These are phyloP conservation scores for Sedum album DNA, from an alignment of 164 flowering plant genomes.

Conservation along the genomic window DNA sequence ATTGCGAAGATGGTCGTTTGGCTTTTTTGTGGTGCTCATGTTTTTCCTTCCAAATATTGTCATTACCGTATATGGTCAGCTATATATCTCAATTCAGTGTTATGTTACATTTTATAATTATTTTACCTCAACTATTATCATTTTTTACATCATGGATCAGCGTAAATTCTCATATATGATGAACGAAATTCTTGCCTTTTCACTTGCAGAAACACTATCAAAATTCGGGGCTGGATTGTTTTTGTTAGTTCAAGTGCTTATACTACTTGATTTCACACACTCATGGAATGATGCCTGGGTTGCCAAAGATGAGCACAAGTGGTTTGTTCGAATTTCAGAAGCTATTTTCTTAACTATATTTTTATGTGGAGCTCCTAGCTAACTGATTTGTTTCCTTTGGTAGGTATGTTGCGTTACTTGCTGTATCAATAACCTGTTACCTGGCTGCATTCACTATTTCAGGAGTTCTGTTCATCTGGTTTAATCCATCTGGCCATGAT, in stretches of 20 bases:
- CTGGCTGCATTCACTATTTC: slow-evolving; percentile 56
- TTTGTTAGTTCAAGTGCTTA: slow-evolving; percentile 81
- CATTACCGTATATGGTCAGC: slow-evolving; percentile 67
- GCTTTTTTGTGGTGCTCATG: slow-evolving; percentile 64
- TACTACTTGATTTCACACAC: slow-evolving; percentile 71
- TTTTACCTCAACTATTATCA: too few species aligned
- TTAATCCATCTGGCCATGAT: slow-evolving; percentile 90
- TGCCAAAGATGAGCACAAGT: slow-evolving; percentile 87
- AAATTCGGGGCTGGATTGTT: slow-evolving; percentile 90
- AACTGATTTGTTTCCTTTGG: slow-evolving; percentile 10
- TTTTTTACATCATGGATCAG: too few species aligned
- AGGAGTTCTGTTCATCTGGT: slow-evolving; percentile 83
- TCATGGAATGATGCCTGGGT: slow-evolving; percentile 97
- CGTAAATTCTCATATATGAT: too few species aligned
- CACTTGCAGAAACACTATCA: slow-evolving; percentile 56
- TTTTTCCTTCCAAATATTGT: slow-evolving; percentile 76
- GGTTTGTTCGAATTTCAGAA: slow-evolving; percentile 33
- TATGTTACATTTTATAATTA: too few species aligned
- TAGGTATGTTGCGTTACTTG: slow-evolving; percentile 85
- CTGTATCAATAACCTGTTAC: slow-evolving; percentile 69
- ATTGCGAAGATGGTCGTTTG: slow-evolving; percentile 64
- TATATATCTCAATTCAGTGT: too few species aligned
- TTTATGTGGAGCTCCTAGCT: not conserved
- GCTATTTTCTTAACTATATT: not conserved
- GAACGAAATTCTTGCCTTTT: too few species aligned